Base-by-base conservation (phyloP, 169 alveolate species). In the Eimeria acervulina region DNA sequence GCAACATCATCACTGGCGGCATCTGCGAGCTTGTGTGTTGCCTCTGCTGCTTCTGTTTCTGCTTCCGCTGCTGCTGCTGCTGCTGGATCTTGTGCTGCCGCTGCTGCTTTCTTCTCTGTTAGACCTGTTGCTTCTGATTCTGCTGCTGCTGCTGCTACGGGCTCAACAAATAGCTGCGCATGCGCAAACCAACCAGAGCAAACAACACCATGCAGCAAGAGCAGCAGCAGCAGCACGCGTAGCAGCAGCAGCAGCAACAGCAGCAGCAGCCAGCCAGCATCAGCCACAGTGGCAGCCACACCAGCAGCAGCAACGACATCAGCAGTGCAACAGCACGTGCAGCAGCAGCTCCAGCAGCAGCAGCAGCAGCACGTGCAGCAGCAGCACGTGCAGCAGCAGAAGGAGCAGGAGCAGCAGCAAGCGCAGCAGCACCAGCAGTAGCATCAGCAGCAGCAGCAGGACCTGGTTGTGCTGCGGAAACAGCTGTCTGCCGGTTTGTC, bases 351-450 rank as follows among this genome's bases (percentile, higher is more conserved):
- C 66, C 66, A 52, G 74, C 74, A 10, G 74, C 26, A 63, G 74
- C 88, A 42, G 19, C 26, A 13, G 66, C 55, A 6, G 88, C 88
- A 78, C 61, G 31, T 5, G 88, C 63, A 33, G 88, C 63, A 40
- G 88, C 88, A 78, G 88, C 63, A 40, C 36, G 63, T 15, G 88
- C 63, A 40, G 59, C 88, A 78, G 63, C 63, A 78, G 88, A 47
- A 78, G 88, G 61, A 78, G 63, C 55, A 78, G 42, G 19, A 47
- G 55, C 55, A 7, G 12, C 55, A 47, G 5, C 55, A 47, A 47
- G 55, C 55, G 12, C 88, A 78, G 66, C 55, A 42, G 36, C 55
- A 42, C 4, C 55, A 42, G 88, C 88, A 78, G 63, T 19, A 36
- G 88, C 33, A 23, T 7, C 55, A 47, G 55, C 55, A 47, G 55